These are phyloP conservation scores for Thalassia testudinum DNA, from an alignment of 116 monocot genomes.

Conservation along the genomic window DNA sequence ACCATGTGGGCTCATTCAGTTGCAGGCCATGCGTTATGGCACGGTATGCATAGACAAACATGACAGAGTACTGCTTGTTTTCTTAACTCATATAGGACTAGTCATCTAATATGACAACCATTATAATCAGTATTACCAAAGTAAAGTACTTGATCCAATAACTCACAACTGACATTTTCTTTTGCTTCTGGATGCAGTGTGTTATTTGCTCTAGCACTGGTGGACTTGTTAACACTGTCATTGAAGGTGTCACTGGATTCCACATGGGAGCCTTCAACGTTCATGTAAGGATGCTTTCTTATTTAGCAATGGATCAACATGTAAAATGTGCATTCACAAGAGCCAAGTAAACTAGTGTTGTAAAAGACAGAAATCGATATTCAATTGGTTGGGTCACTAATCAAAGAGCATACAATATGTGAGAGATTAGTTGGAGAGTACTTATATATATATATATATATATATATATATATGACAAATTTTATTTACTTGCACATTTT, in stretches of 20 bases:
- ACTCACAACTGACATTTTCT: no score
- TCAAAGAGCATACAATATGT: no score
- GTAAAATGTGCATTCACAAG: no score
- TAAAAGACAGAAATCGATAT: no score
- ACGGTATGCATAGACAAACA: conserved; percentile 19
- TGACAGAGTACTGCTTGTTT: not conserved
- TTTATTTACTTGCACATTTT: no score
- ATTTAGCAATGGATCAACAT: not conserved
- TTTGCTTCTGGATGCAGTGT: conserved; percentile 18
- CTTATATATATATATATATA: no score
- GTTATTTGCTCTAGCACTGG: conserved; percentile 42
- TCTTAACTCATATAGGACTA: not conserved
- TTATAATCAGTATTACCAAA: no score
- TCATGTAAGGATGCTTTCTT: conserved; percentile 22
- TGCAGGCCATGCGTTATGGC: conserved; percentile 78
- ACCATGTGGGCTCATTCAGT: conserved; percentile 72
- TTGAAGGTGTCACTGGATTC: conserved; percentile 66
- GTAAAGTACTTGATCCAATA: no score
- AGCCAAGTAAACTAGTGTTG: no score
- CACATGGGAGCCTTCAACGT: conserved; percentile 62
- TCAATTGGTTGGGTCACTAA: no score
- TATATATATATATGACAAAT: no score
- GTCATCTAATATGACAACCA: not conserved
- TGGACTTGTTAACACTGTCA: conserved; percentile 69
- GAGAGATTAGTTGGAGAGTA: no score